Evolutionary conservation across 371 early-diverging fungal genomes (phyloP), one percentile per base, ranked within the genome.

Genomic region (Dichotomocladium elegans): DNA sequence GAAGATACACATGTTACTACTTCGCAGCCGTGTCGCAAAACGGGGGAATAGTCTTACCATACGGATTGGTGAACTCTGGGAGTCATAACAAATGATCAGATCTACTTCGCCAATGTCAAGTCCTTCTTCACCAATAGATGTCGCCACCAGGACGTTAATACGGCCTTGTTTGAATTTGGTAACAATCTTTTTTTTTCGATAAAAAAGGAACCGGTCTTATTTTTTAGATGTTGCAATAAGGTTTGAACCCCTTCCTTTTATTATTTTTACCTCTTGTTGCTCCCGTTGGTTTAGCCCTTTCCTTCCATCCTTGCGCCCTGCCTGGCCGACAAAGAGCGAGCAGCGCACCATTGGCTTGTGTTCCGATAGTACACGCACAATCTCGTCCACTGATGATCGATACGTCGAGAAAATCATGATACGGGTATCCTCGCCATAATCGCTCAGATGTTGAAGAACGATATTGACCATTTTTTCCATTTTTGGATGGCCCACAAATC

Each of bases 101-200:
- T 97, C 96, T 2, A 97, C 90, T 53, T 97, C 95, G 51, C 96
- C 98, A 71, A 97, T 97, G 66, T 97, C 98, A 22, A 97, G 69
- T 1, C 98, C 98, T 74, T 97, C 98, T 72, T 97, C 98, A 37
- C 96, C 98, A 48, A 97, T 94, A 17, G 86, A 91, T 0, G 98
- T 95, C 3, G 92, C 85, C 0, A 96, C 94, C 1, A 97, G 70
- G 3, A 92, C 87, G 62, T 97, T 97, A 48, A 82, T 77, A 21
- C 74, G 70, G 24, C 93, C 92, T 2, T 55, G 43, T 45, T 86
- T 82, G 55, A 95, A 94, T 25, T 82, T 77, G 58, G 37, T 1
- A 25, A 19, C 22, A 15, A 42, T 30, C 21, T 45, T 29, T 15
- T 5, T 9, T 17, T 35, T n/a, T 35, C 14, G n/a, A 15, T 2